Base-by-base conservation (phyloP, 768 basidiomycete species). In the Tremella yokohamensis region DNA sequence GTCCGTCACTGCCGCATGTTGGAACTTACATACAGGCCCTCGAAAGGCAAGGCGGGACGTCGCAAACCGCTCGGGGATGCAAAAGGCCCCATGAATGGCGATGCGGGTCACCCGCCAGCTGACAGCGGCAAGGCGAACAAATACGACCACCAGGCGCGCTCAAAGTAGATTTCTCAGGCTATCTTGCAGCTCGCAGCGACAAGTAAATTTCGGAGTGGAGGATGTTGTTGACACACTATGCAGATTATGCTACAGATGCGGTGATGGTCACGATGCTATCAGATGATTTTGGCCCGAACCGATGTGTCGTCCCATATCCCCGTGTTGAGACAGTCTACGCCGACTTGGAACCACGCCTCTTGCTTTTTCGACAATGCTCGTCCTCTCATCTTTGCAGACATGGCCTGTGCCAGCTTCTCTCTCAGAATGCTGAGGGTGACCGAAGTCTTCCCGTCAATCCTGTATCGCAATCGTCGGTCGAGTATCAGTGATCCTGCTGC, bases 401-500 rank as follows among this genome's bases (percentile, higher is more conserved):
- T 79, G 26, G 86, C 79, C 2, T 72, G 72, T 16, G 75, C 77
- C 48, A 94, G 76, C 52, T 86, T 84, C 19, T 78, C 79, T 20
- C 92, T 85, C 34, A 98, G 80, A 56, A 83, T 74, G 74, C 93
- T 92, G 65, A 97, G 80, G 3, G 91, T 91, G 47, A 91, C 71
- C 56, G 84, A 84, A 0, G 86, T 79, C 78, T 87, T 90, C 0
- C 89, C 84, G 0, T 83, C 64, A 13, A 88, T 73, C 38, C 80
- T 82, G 74, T 86, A 89, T 64, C 82, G 84, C 77, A 92, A 81
- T 78, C 90, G 96, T 54, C 89, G 86, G 76, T 98, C 94, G 57
- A 97, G 81, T 51, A 83, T 80, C 9, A 84, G 80, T n/a, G 82
- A 81, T 53, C 86, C 81, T 0, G 92, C 85, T 38, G 84, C 78